A percentile compares a stretch with the other conserved stretches of the same genome.
These are phyloP conservation scores for Verticillium dahliae DNA, from an alignment of 2,329 filamentous ascomycete species.

Conservation along the genomic window DNA sequence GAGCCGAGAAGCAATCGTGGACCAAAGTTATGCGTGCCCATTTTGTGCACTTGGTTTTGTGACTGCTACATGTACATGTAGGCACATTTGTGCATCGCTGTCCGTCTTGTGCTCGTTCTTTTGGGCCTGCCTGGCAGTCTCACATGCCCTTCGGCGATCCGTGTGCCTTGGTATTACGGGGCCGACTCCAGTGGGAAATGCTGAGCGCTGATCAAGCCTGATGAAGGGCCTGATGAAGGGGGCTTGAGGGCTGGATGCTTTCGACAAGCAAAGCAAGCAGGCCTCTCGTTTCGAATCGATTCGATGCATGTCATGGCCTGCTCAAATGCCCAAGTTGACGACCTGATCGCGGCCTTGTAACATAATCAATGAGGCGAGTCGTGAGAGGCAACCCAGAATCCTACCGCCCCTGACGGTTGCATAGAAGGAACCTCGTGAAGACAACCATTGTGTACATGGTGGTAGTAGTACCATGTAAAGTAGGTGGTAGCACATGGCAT, in stretches of 20 bases:
- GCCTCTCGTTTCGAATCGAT: neutral
- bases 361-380: no score
- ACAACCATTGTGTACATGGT: no score
- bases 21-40: neutral
- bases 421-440: no score
- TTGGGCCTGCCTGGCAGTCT: neutral
- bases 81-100: neutral
- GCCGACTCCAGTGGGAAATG: neutral
- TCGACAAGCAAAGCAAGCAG: neutral
- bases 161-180: neutral
- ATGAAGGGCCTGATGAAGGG: neutral
- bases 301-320: neutral
- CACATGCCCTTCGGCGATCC: neutral
- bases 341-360: no score
- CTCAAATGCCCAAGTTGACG: no score
- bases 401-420: no score
- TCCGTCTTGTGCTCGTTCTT: neutral
- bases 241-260: neutral
- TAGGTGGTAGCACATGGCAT: no score
- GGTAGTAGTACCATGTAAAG: no score
- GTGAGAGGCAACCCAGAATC: no score
- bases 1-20: neutral
- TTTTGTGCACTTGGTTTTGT: neutral
- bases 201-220: neutral
- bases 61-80: no score